These are phyloP conservation scores for Globisporangium abappressorium DNA, from an alignment of 352 stramenopile species.

Conservation along the genomic window DNA sequence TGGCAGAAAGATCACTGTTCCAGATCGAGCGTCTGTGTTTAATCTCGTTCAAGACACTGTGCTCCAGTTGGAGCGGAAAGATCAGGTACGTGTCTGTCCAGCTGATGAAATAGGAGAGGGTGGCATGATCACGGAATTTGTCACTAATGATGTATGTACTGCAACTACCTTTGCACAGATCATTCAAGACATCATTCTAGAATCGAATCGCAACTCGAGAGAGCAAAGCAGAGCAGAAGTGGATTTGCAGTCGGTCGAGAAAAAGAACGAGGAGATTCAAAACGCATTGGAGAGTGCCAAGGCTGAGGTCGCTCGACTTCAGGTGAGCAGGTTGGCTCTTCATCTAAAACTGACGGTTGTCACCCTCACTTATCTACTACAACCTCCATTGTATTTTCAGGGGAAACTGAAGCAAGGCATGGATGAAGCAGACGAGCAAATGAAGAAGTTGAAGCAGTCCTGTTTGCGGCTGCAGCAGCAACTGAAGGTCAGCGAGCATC, in stretches of 20 bases:
- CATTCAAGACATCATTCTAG: constrained; percentile 75
- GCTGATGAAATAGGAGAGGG: not conserved
- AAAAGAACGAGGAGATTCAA: constrained; percentile 43
- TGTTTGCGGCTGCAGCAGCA: constrained; percentile 75
- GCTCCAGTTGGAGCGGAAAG: constrained; percentile 59
- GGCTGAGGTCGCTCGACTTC: constrained; percentile 50
- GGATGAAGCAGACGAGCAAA: constrained; percentile 42
- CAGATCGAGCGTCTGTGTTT: constrained; percentile 49
- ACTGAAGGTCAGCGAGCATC: constrained; percentile 83
- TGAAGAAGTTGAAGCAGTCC: constrained; percentile 62
- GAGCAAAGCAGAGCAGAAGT: constrained; percentile 45
- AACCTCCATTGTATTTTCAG: constrained; percentile 21
- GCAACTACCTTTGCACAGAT: constrained; percentile 28
- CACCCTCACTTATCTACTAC: too few relatives aligned
- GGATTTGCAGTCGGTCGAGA: constrained; percentile 41
- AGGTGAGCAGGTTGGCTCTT: constrained; percentile 28
- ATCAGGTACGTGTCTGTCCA: constrained; percentile 37
- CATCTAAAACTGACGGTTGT: not conserved
- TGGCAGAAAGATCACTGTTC: constrained; percentile 21
- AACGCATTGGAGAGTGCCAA: constrained; percentile 46
- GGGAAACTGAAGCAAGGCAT: constrained; percentile 41
- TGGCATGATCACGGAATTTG: not conserved
- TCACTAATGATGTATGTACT: not conserved
- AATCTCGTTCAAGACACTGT: constrained; percentile 62
- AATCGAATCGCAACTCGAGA: constrained; percentile 60